Base-by-base conservation (phyloP, 2,329 filamentous ascomycete species). In the Aspergillus quadrilineatus region DNA sequence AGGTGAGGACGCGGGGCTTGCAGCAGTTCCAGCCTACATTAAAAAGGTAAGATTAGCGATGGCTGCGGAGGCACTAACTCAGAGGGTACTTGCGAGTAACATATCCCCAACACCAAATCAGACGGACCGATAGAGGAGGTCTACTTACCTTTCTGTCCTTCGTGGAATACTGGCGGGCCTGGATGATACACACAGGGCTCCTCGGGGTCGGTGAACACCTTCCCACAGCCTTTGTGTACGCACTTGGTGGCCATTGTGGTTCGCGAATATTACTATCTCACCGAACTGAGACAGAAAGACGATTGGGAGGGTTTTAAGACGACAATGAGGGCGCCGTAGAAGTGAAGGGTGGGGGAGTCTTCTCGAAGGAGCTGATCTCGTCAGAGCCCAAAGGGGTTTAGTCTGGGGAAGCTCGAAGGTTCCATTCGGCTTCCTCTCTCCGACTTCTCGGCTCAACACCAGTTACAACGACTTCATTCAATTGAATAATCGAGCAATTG, bases 141-240 rank as follows among this genome's bases (percentile, higher is more conserved):
- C 52, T 36, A 71, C 77, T 72, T 80, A 96, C 93, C 94, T 86
- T 99, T 97, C 78, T 97, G 93, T 60, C 94, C 94, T 79, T 99
- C 94, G 74, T 97, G 94, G 75, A 99, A 99, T 72, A 94, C 82
- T 45, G 94, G 94, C 62, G 92, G 90, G 55, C 92, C 92, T 43
- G 93, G 91, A 77, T 99, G 94, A 79, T 97, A 97, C 66, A 85
- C 79, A 78, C 94, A 99, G 65, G 87, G 82, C 74, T 96, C 93
- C 42, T 90, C 85, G 8, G 87, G 77, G 73, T 97, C 89, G 48
- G 87, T 86, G 75, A 91, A 97, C 62, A 81, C 76, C 82, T 97
- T 97, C 68, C 89, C 91, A 76, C 94, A 99, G 73, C 92, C 92
- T 76, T 96, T 92, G 79, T 97, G 94, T 57, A 97, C 91, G 75